These are phyloP conservation scores for Hypsizygus marmoreus DNA, from an alignment of 768 basidiomycete species.

Conservation along the genomic window DNA sequence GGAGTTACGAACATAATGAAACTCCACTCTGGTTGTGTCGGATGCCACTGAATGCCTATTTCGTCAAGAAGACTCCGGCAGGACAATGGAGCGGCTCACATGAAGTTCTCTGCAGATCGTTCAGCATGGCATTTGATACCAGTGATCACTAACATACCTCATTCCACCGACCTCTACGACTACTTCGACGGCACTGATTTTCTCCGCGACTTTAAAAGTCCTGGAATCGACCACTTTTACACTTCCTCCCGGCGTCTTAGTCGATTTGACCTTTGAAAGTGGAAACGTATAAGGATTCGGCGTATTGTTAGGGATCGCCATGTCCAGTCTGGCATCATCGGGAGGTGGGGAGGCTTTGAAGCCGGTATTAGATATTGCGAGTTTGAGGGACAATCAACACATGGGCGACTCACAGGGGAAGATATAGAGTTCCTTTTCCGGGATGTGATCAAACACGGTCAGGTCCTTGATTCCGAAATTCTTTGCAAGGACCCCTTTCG, in stretches of 20 bases:
- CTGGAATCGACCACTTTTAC: constrained; percentile 61
- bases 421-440: constrained; percentile 56
- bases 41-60: constrained; percentile 58
- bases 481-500: constrained; percentile 54
- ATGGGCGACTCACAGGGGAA: constrained; percentile 33
- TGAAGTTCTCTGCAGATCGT: constrained; percentile 49
- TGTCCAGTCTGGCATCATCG: constrained; percentile 39
- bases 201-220: constrained; percentile 53
- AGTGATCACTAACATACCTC: constrained; percentile 51
- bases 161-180: constrained; percentile 61
- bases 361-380: not conserved
- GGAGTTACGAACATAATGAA: constrained; percentile 49
- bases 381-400: not conserved
- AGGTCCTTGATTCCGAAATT: constrained; percentile 54
- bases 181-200: constrained; percentile 59
- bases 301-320: constrained; percentile 50
- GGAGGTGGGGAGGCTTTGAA: constrained; percentile 41
- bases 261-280: constrained; percentile 47
- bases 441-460: constrained; percentile 54
- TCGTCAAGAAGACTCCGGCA: not conserved
- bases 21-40: constrained; percentile 68
- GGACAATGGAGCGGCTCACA: constrained; percentile 30
- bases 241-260: constrained; percentile 51
- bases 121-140: constrained; percentile 18
- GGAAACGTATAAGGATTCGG: constrained; percentile 57